A percentile compares a stretch with the other conserved stretches of the same genome.
Evolutionary conservation across 176 grass and related monocot species (phyloP).

Genomic region (Aegilops speltoides): DNA sequence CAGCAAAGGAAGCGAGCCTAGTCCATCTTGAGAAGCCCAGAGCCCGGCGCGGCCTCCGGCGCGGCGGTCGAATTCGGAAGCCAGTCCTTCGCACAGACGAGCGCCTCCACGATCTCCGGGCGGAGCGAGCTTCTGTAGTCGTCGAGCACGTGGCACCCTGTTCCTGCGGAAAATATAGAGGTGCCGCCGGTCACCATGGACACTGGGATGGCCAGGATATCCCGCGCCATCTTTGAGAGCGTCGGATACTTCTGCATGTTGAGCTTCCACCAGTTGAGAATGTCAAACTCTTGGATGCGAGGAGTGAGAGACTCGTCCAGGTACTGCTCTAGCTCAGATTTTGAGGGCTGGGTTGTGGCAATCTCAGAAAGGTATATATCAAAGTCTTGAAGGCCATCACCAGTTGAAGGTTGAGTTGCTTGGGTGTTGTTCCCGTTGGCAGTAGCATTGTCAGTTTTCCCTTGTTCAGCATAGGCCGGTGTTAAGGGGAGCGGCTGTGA

Average conservation of each 20-base stretch:
- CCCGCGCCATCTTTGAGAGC: conserved; percentile 65
- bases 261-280: conserved; percentile 74
- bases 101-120: conserved; percentile 25
- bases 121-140: conserved; percentile 35
- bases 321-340: conserved; percentile 63
- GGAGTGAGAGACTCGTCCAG: conserved; percentile 61
- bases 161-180: conserved; percentile 54
- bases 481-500: conserved; percentile 50
- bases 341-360: conserved; percentile 54
- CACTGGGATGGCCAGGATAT: conserved; percentile 63
- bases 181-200: conserved; percentile 40
- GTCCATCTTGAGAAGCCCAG: conserved; percentile 14
- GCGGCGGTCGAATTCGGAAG: conserved; percentile 2
- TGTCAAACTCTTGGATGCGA: conserved; percentile 59
- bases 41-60: not conserved
- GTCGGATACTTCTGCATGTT: conserved; percentile 63
- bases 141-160: conserved; percentile 47
- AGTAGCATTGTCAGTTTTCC: conserved; percentile 34
- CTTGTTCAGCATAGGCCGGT: conserved; percentile 54
- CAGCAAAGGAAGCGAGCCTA: not conserved
- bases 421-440: conserved; percentile 31
- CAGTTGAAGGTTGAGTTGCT: conserved; percentile 21
- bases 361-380: conserved; percentile 73
- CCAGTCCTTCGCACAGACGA: conserved; percentile 36
- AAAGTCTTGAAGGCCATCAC: conserved; percentile 69